Base-by-base conservation (phyloP, 192 early-diverging fungal genomes). In the Obelidium mucronatum region DNA sequence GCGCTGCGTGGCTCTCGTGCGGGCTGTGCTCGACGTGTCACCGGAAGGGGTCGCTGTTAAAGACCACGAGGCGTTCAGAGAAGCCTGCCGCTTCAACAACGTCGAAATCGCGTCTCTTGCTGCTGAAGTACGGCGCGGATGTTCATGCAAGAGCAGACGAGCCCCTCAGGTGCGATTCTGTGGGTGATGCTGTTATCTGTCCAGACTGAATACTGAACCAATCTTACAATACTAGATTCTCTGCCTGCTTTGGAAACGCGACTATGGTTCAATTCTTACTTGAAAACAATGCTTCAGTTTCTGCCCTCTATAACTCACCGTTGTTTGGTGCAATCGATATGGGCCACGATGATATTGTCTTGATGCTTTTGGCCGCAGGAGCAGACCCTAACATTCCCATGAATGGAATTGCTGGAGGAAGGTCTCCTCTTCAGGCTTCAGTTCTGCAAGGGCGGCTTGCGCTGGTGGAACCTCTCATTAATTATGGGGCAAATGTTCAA, bases 291-390 rank as follows among this genome's bases (percentile, higher is more conserved):
- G 67, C 67, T 35, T 28, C 42, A 13, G 48, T 69, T 11, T 53
- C 42, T 19, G 42, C 48, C 19, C 34, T 48, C 24, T n/a, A 69
- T 33, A 54, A 54, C 4, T 40, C 67, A 26, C 30, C 67, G 8
- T 34, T 69, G 42, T 69, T 69, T 53, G 52, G 67, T n/a, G 67
- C 67, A 13, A 54, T 69, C n/a, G 67, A 69, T 15, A 69, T 48
- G 48, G 40, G 67, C 19, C 24, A 69, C 34, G 67, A 69, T 15
- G 22, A 11, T 31, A 30, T 69, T 69, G 40, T 26, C 52, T 13
- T 53, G n/a, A 13, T 13, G 19, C 48, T 69, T 19, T 51, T 69
- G 11, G 40, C 40, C 1, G 67, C 67, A 1, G 67, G 67, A 15
- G 67, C 67, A 13, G 26, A 44, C 28, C 67, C 67, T 11, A 69